phyloP scores from a whole-genome alignment of 2,329 filamentous ascomycete genomes.

The Scedosporium minutisporum region DNA sequence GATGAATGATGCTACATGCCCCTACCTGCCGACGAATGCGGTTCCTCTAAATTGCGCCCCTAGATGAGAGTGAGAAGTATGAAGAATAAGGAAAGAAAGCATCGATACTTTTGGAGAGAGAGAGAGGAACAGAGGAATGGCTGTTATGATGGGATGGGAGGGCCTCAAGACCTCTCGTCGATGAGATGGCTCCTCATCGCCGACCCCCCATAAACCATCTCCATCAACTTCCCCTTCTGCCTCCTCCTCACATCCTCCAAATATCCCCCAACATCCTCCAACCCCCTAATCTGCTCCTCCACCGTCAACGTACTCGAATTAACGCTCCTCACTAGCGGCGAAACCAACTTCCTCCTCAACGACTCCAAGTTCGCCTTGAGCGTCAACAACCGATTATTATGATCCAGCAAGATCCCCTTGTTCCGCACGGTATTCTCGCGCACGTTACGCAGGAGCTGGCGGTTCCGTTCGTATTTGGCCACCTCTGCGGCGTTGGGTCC shows the following conservation, averaged over 20 bases:
- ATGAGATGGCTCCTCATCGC: conserved; percentile 20
- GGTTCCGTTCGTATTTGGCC: conserved; percentile 90
- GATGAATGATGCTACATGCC: not conserved
- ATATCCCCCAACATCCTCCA: conserved; percentile 72
- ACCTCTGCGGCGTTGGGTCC: conserved; percentile 65
- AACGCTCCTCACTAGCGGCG: conserved; percentile 65
- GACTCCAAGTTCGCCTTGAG: conserved; percentile 81
- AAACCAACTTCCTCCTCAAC: conserved; percentile 74
- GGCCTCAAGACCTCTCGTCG: conserved; percentile 1
- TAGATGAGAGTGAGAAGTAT: not conserved
- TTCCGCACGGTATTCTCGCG: conserved; percentile 77
- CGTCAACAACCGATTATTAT: conserved; percentile 73
- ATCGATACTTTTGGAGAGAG: not conserved
- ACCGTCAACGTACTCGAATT: conserved; percentile 63
- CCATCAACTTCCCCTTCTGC: conserved; percentile 77
- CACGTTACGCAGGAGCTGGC: conserved; percentile 66
- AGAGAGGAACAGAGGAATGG: not conserved
- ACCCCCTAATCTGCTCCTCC: conserved; percentile 74
- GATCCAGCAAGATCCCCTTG: conserved; percentile 76
- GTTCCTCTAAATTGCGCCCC: not conserved
- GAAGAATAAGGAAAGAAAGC: not conserved
- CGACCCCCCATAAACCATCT: conserved; percentile 59
- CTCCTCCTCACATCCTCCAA: conserved; percentile 64
- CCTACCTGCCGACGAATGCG: not conserved
- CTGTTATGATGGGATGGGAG: not conserved